Percentiles rank a stretch among this genome's conserved stretches.
phyloP scores from a whole-genome alignment of 1,284 basidiomycete species.

The Cystobasidiaceae sp. region DNA sequence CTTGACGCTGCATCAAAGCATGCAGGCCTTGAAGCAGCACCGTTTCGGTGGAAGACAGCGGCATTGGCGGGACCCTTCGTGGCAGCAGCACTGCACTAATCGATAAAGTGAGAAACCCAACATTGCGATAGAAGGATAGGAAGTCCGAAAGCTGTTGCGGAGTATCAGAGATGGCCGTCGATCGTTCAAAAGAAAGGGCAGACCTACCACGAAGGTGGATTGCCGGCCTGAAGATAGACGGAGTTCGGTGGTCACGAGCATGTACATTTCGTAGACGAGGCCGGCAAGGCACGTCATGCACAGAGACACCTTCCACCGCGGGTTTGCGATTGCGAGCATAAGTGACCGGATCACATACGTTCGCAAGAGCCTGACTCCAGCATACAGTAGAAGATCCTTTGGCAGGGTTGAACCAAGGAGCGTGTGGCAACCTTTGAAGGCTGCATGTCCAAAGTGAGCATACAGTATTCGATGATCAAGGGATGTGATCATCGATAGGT shows the following conservation, averaged over 20 bases:
- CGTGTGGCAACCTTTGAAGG: constrained; percentile 10
- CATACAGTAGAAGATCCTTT: constrained; percentile 2
- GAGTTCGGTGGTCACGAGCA: constrained; percentile 7
- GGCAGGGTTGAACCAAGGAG: neutral
- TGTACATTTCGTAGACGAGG: neutral
- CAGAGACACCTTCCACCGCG: constrained; percentile 1
- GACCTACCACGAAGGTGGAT: no score
- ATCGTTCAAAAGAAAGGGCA: neutral
- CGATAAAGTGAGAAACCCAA: neutral
- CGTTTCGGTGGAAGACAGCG: neutral
- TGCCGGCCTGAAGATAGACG: neutral
- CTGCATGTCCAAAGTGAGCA: constrained; percentile 18
- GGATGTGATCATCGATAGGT: constrained; percentile 12
- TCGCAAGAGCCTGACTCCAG: neutral
- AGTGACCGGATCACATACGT: neutral
- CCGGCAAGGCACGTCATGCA: neutral
- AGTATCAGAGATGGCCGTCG: neutral
- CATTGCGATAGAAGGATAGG: neutral
- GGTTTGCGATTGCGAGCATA: neutral
- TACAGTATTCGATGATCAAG: constrained; percentile 20
- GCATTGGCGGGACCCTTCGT: neutral
- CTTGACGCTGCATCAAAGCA: constrained; percentile 13
- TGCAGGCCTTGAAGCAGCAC: neutral
- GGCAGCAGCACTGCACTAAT: neutral
- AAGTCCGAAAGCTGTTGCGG: neutral